Evolutionary conservation across 257 asterid species (phyloP).

Genomic region (Jacaranda copaia): DNA sequence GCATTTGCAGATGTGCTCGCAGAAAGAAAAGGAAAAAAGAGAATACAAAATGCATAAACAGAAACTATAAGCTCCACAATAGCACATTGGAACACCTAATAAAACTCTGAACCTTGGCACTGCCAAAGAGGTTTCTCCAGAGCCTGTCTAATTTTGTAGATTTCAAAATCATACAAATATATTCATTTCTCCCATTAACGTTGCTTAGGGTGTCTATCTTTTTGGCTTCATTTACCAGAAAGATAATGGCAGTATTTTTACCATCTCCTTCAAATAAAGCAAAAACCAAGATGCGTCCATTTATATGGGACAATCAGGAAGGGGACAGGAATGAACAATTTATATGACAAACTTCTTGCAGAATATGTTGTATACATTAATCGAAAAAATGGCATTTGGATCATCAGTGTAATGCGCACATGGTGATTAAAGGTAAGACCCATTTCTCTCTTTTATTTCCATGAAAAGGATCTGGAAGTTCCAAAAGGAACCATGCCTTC

Average conservation of each 20-base stretch:
- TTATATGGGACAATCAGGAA: background rate
- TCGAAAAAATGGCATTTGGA: background rate
- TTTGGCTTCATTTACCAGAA: slow-evolving; percentile 18
- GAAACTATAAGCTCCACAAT: slow-evolving; percentile 8
- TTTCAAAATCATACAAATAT: background rate
- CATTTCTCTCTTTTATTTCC: background rate
- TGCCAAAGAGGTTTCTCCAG: background rate
- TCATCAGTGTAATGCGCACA: background rate
- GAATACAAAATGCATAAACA: background rate
- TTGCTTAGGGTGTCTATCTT: slow-evolving; percentile 9
- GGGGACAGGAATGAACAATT: background rate
- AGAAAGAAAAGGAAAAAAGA: background rate
- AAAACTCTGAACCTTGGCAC: background rate
- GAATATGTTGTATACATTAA: background rate
- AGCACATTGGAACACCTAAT: slow-evolving; percentile 12
- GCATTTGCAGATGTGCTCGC: background rate
- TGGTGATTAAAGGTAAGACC: slow-evolving; percentile 1
- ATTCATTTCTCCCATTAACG: background rate
- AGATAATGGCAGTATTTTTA: background rate
- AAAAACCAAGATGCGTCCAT: slow-evolving; percentile 1
- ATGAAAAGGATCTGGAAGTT: background rate
- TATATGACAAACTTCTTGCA: slow-evolving; percentile 16
- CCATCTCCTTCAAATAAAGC: slow-evolving; percentile 19
- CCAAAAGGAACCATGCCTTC: slow-evolving; percentile 8
- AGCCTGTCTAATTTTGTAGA: slow-evolving; percentile 17